These are phyloP conservation scores for Kwoniella shivajii DNA, from an alignment of 1,284 basidiomycete genomes.

Conservation along the genomic window DNA sequence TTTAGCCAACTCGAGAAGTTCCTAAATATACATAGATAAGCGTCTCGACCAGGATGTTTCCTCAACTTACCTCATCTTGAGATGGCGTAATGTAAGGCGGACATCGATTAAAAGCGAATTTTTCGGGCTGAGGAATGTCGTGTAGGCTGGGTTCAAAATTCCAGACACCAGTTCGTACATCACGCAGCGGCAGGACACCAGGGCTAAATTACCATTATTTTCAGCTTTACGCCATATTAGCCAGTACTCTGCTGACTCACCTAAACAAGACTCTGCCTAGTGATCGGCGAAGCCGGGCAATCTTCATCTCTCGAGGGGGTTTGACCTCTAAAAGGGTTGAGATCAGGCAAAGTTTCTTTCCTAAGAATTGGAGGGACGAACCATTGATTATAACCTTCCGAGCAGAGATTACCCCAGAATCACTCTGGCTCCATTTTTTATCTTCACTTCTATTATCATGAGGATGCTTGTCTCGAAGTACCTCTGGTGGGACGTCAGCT, in stretches of 20 bases:
- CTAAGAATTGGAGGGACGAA: not conserved
- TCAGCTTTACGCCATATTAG: not conserved
- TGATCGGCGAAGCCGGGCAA: constrained; percentile 74
- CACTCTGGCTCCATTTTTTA: not conserved
- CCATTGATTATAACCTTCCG: not conserved
- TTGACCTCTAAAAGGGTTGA: constrained; percentile 36
- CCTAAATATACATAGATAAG: constrained; percentile 54
- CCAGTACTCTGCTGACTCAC: constrained; percentile 58
- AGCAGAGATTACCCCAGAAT: constrained; percentile 3
- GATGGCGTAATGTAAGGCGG: constrained; percentile 79
- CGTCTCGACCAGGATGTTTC: not conserved
- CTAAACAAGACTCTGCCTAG: constrained; percentile 84
- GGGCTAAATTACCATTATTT: constrained; percentile 60
- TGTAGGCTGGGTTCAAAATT: constrained; percentile 73
- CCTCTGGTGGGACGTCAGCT: not conserved
- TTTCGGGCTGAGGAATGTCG: constrained; percentile 73
- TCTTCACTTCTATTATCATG: not conserved
- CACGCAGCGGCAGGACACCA: constrained; percentile 88
- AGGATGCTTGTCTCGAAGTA: not conserved
- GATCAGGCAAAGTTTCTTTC: not conserved
- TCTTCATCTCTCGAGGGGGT: constrained; percentile 52
- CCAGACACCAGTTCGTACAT: constrained; percentile 82
- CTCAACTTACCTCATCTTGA: constrained; percentile 64
- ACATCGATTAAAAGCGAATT: constrained; percentile 86
- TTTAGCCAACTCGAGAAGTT: constrained; percentile 67